These are phyloP conservation scores for Fusarium globosum DNA, from an alignment of 2,329 filamentous ascomycete species.

Conservation along the genomic window DNA sequence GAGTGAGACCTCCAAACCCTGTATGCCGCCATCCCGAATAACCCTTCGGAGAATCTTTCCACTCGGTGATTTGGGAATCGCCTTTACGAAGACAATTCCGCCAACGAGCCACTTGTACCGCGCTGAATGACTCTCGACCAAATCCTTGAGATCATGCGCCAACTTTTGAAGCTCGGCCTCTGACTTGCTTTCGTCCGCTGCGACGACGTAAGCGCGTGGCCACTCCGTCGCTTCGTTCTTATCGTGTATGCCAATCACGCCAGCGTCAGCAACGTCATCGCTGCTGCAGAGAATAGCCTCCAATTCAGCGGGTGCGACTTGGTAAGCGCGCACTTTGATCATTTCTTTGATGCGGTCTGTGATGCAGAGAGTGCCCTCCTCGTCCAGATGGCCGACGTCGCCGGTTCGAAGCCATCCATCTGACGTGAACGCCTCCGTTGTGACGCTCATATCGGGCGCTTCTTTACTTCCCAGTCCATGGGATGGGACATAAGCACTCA, in stretches of 20 bases:
- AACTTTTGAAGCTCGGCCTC: slow-evolving; percentile 57
- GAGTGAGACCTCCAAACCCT: slow-evolving; percentile 45
- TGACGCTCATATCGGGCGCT: slow-evolving; percentile 52
- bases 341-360: slow-evolving; percentile 78
- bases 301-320: slow-evolving; percentile 67
- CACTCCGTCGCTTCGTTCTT: slow-evolving; percentile 69
- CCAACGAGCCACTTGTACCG: slow-evolving; percentile 76
- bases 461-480: slow-evolving; percentile 50
- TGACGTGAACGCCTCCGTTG: slow-evolving; percentile 51
- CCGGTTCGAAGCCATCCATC: slow-evolving; percentile 80
- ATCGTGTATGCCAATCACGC: slow-evolving; percentile 69
- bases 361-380: slow-evolving; percentile 68
- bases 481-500: slow-evolving; percentile 76
- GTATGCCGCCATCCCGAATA: slow-evolving; percentile 55
- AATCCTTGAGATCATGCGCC: slow-evolving; percentile 64
- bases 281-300: slow-evolving; percentile 52
- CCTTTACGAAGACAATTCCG: slow-evolving; percentile 74
- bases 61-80: slow-evolving; percentile 76
- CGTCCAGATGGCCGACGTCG: slow-evolving; percentile 71
- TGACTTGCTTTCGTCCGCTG: slow-evolving; percentile 38
- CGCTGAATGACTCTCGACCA: slow-evolving; percentile 69
- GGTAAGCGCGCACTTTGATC: slow-evolving; percentile 70
- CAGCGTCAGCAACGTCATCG: slow-evolving; percentile 68
- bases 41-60: slow-evolving; percentile 61
- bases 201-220: slow-evolving; percentile 72